Percentiles rank a stretch among this genome's conserved stretches.
Evolutionary conservation across 352 stramenopile species (phyloP).

Genomic region (Phytophthora chlamydospora): DNA sequence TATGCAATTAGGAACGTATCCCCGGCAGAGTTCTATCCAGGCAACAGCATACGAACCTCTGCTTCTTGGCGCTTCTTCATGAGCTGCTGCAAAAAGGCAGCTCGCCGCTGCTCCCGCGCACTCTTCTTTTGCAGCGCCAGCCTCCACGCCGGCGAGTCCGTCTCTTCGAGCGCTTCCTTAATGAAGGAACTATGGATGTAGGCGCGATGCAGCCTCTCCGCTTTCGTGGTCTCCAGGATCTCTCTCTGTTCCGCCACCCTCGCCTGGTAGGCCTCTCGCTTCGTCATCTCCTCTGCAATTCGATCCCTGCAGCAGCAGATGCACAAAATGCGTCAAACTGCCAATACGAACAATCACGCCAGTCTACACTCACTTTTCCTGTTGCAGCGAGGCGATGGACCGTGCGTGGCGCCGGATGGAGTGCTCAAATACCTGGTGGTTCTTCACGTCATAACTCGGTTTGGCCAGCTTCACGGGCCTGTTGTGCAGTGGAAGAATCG

Average conservation of each 20-base stretch:
- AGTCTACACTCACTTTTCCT: conserved; percentile 50
- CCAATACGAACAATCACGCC: neutral
- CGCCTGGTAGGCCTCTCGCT: conserved; percentile 35
- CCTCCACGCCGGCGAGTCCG: conserved; percentile 70
- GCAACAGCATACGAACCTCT: conserved; percentile 29
- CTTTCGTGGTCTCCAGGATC: conserved; percentile 61
- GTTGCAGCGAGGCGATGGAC: conserved; percentile 49
- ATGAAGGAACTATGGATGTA: conserved; percentile 79
- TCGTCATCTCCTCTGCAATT: conserved; percentile 38
- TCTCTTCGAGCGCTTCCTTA: conserved; percentile 74
- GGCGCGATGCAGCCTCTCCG: conserved; percentile 68
- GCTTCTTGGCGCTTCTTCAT: conserved; percentile 45
- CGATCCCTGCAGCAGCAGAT: conserved; percentile 38
- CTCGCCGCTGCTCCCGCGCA: conserved; percentile 59
- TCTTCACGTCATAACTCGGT: conserved; percentile 56
- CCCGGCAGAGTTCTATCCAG: neutral
- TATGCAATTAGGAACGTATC: neutral
- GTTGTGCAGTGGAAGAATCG: conserved; percentile 66
- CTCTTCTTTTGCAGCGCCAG: conserved; percentile 63
- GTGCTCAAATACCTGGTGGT: conserved; percentile 72
- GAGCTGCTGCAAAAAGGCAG: conserved; percentile 63
- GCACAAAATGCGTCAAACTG: neutral
- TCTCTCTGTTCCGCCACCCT: conserved; percentile 42
- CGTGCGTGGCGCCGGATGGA: conserved; percentile 67
- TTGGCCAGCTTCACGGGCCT: conserved; percentile 65